Conservation (phyloP, 2,329 filamentous ascomycete species). For the Paracorniculantispora psalliotae region DNA sequence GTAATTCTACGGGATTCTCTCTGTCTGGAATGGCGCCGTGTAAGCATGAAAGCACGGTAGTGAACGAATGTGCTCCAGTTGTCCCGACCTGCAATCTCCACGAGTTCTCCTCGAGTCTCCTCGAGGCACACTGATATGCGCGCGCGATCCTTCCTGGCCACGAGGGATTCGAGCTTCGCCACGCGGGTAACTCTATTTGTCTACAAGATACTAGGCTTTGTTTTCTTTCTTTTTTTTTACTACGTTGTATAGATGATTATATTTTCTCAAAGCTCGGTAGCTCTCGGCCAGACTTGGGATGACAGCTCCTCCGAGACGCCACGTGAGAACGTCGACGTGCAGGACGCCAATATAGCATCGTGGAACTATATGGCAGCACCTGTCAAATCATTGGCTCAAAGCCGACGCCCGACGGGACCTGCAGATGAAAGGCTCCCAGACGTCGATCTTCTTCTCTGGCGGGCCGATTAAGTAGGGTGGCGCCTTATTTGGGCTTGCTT, state of each 20-base stretch:
- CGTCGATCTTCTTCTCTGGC: conserved; percentile 1
- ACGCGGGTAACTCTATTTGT: no score
- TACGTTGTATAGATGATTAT: not conserved
- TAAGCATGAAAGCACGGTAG: not conserved
- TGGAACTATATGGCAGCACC: not conserved
- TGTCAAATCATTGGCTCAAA: not conserved
- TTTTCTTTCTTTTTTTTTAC: not conserved
- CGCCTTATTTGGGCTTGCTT: not conserved
- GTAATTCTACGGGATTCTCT: not conserved
- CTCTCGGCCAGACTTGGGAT: not conserved
- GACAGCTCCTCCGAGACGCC: not conserved
- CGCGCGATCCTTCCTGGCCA: no score
- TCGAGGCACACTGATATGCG: no score
- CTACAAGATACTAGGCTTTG: no score
- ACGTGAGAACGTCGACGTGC: not conserved
- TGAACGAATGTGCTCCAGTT: not conserved
- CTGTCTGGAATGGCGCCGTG: not conserved
- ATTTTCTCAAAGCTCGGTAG: not conserved
- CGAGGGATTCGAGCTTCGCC: not conserved
- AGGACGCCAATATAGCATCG: not conserved
- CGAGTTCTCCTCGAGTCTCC: no score
- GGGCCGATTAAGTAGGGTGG: conserved; percentile 3
- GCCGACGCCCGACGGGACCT: not conserved
- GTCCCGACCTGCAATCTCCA: not conserved
- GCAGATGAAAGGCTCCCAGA: not conserved